Evolutionary conservation across 306 rosid species (phyloP).

Genomic region (Medicago arabica): DNA sequence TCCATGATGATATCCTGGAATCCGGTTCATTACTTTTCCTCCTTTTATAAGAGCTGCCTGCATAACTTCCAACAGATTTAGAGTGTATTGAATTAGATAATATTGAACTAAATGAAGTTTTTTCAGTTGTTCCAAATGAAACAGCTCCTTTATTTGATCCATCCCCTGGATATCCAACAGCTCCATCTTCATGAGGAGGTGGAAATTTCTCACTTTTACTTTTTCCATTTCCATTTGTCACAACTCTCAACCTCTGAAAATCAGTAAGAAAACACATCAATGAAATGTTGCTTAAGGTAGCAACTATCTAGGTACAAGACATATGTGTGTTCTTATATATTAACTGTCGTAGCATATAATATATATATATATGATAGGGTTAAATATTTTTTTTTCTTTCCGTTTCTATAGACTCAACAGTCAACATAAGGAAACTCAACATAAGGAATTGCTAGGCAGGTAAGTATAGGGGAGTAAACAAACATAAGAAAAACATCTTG

Average conservation of each 20-base stretch:
- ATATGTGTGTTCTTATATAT: too few relatives aligned
- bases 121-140: slow-evolving; percentile 68
- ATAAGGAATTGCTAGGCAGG: neutral
- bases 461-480: neutral
- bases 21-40: slow-evolving; percentile 56
- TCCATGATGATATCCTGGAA: slow-evolving; percentile 61
- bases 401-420: neutral
- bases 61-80: slow-evolving; percentile 50
- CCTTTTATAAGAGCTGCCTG: slow-evolving; percentile 57
- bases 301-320: too few relatives aligned
- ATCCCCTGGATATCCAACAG: slow-evolving; percentile 74
- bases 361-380: neutral
- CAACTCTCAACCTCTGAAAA: slow-evolving; percentile 75
- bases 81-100: slow-evolving; percentile 61
- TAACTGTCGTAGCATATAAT: neutral
- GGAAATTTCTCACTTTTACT: slow-evolving; percentile 99
- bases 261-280: neutral
- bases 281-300: too few relatives aligned
- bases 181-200: slow-evolving; percentile 94
- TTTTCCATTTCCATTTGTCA: slow-evolving; percentile 70
- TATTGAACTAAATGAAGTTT: slow-evolving; percentile 62
- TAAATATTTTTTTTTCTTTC: too few relatives aligned
- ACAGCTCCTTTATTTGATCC: slow-evolving; percentile 62
- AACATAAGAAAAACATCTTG: neutral
- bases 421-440: too few relatives aligned